These are phyloP conservation scores for Fraxinus angustifolia DNA, from an alignment of 305 asterid species.

Conservation along the genomic window DNA sequence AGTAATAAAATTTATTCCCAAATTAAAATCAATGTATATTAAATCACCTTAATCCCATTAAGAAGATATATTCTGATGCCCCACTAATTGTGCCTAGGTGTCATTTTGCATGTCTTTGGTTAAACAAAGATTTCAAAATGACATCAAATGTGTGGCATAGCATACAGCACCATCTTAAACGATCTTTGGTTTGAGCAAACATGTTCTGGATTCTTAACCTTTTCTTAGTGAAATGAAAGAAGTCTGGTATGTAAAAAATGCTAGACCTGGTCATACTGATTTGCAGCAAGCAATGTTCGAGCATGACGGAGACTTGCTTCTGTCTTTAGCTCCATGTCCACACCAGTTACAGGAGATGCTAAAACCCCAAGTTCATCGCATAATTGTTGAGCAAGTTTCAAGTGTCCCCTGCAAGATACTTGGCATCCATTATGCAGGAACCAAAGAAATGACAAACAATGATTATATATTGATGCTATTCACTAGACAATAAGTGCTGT, in stretches of 20 bases:
- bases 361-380: constrained; percentile 79
- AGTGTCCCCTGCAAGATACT: constrained; percentile 59
- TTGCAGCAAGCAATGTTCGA: constrained; percentile 86
- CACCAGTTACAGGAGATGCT: constrained; percentile 83
- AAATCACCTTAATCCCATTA: background rate
- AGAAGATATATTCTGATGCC: background rate
- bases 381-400: constrained; percentile 75
- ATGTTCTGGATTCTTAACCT: background rate
- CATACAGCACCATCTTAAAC: background rate
- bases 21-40: background rate
- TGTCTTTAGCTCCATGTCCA: constrained; percentile 87
- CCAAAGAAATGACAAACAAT: constrained; percentile 14
- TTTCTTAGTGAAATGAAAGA: background rate
- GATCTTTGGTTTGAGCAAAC: background rate
- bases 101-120: background rate
- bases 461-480: constrained; percentile 18
- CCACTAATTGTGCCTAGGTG: background rate
- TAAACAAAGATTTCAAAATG: background rate
- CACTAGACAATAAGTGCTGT: constrained; percentile 10
- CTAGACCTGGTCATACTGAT: constrained; percentile 74
- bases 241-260: background rate
- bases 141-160: background rate
- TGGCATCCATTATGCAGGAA: constrained; percentile 8
- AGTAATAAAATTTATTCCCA: background rate
- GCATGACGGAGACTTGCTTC: constrained; percentile 89